Evolutionary conservation across 2,329 filamentous ascomycete species (phyloP).

Genomic region (Grosmannia huntii): DNA sequence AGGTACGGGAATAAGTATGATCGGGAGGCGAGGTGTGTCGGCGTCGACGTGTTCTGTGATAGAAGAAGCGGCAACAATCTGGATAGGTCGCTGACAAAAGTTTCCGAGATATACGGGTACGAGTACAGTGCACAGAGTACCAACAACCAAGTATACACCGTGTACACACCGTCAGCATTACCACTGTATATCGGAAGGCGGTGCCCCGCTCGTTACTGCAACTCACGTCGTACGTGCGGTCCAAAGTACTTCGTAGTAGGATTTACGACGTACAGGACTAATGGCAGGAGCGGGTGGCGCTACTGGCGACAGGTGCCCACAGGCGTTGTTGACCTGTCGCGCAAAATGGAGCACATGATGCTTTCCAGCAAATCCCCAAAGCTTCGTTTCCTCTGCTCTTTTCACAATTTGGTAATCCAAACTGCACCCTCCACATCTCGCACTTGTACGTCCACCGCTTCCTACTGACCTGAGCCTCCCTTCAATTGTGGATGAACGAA

Average conservation of each 20-base stretch:
- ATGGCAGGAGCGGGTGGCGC: not conserved
- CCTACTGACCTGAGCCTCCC: not conserved
- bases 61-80: not conserved
- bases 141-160: not conserved
- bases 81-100: not conserved
- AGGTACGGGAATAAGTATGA: not conserved
- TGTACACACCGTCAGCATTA: not conserved
- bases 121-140: not conserved
- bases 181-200: not conserved
- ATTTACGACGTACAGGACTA: not conserved
- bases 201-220: not conserved
- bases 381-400: not conserved
- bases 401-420: not conserved
- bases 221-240: not conserved
- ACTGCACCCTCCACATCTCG: not conserved
- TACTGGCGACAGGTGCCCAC: not conserved
- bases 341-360: constrained; percentile 3
- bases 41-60: not conserved
- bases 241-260: too few relatives aligned
- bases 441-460: not conserved
- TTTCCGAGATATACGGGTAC: not conserved
- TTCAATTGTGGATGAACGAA: not conserved
- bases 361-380: not conserved
- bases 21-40: not conserved
- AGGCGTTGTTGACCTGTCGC: not conserved